These are phyloP conservation scores for Colletotrichum lindemuthianum DNA, from an alignment of 2,329 filamentous ascomycete genomes.

Conservation along the genomic window DNA sequence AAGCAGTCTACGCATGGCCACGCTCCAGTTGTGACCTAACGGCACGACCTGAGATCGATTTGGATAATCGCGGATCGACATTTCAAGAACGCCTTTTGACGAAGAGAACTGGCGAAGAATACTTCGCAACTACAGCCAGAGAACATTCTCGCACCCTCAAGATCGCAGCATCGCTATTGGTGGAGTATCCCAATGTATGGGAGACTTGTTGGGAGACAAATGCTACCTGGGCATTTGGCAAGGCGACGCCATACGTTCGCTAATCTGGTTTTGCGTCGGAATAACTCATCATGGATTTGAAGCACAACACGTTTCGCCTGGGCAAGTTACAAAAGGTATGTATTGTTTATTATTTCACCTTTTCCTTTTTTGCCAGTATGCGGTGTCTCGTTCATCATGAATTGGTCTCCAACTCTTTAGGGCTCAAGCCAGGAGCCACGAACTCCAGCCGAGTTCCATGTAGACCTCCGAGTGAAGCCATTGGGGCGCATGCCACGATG, in stretches of 20 bases:
- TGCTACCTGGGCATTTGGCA: neutral
- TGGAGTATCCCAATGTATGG: neutral
- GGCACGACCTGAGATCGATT: neutral
- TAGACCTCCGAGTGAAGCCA: neutral
- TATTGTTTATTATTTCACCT: no score
- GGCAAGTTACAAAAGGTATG: no score
- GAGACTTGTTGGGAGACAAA: neutral
- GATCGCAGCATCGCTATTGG: neutral
- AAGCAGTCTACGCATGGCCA: neutral
- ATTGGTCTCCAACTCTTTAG: no score
- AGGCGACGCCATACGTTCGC: neutral
- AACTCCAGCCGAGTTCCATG: no score
- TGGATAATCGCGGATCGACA: neutral
- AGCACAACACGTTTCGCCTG: no score
- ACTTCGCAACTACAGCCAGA: neutral
- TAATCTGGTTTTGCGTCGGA: neutral
- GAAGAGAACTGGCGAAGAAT: no score
- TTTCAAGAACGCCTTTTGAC: no score
- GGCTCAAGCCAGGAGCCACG: no score
- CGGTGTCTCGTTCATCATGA: no score
- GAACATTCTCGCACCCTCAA: neutral
- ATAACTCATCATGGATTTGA: no score
- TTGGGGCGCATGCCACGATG: neutral
- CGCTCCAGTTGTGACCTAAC: neutral
- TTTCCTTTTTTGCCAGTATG: no score